Base-by-base conservation (phyloP, 176 grass and related monocot species). In the Aegilops bicornis region DNA sequence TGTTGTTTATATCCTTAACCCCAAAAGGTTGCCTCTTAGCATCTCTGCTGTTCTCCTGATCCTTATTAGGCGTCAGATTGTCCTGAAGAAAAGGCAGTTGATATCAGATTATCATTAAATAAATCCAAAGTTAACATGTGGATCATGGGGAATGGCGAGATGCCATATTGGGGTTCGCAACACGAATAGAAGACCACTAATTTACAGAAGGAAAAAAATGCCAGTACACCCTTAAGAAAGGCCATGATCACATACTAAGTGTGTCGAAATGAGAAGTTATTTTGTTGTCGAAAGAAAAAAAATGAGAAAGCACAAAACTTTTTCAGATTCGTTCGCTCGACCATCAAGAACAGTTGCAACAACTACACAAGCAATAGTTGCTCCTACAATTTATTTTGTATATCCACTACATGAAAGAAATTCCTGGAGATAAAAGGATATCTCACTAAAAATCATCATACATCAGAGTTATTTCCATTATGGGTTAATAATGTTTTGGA, bases 291-390 rank as follows among this genome's bases (percentile, higher is more conserved):
- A 40, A 33, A 33, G 33, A 36, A 40, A 40, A 40, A 8, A 9
- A 2, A 40, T 40, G 37, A 33, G 4, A 33, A 9, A 40, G 37
- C 37, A 40, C 37, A 40, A 40, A 40, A 1, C 37, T 40, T 40
- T 40, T 10, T 40, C 78, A 73, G 69, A 98, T 91, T 87, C 90
- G 88, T 80, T 94, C 90, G 90, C 61, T 69, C 59, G 87, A 13
- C 91, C 88, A 83, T 98, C 93, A 45, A 98, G 93, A 89, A 98
- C 90, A 89, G 92, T 92, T 7, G 96, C 92, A 76, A 98, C 96
- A 72, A 98, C 96, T 79, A 93, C 96, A 89, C 96, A 98, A 66
- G 96, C 96, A 82, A 96, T 87, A 67, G 96, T 96, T 82, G 88
- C 96, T 84, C 93, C 96, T 98, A 82, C 78, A 96, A n/a, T 69